Base-by-base conservation (phyloP, 257 asterid genomes). In the Solanum lycopersicoides region DNA sequence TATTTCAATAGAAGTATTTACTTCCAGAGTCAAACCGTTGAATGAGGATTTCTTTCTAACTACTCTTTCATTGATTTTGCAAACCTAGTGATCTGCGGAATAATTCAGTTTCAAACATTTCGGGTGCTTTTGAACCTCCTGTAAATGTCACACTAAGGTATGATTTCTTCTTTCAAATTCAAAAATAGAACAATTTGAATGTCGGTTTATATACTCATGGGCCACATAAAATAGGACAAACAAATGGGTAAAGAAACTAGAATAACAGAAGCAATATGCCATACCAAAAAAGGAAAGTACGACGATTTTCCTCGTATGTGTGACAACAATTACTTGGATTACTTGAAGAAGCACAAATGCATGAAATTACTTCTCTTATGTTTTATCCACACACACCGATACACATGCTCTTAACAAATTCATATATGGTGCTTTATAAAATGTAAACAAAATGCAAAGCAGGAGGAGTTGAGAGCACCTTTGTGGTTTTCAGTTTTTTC, bases 111-210 rank as follows among this genome's bases (percentile, higher is more conserved):
- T 88, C 91, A 83, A 87, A 86, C 75, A 82, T 91, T 87, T 42
- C 65, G 60, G 93, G 94, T 88, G 66, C 85, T 82, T 87, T 92
- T 41, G 88, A 92, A 87, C 94, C 92, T 83, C 92, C 93, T 16
- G 91, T 44, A 28, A 92, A 91, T 71, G 91, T 92, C 56, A 89
- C 90, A 25, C 84, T 92, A 60, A 89, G 93, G 94, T 92, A 91
- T 80, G 72, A 30, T 63, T 85, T 85, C 87, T 73, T 79, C 74
- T 3, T 82, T 56, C 83, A 82, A 80, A 47, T 32, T 84, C 30
- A 76, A 66, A 53, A 47, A 69, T 12, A 56, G 56, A 76, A 87
- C 45, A 68, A 50, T 16, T 80, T 50, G 69, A 30, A 18, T 30
- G 44, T 82, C 3, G 14, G 69, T 82, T 80, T 50, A 50, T 50